Evolutionary conservation across 2,329 filamentous ascomycete species (phyloP).

Genomic region (Penicillium oxalicum): DNA sequence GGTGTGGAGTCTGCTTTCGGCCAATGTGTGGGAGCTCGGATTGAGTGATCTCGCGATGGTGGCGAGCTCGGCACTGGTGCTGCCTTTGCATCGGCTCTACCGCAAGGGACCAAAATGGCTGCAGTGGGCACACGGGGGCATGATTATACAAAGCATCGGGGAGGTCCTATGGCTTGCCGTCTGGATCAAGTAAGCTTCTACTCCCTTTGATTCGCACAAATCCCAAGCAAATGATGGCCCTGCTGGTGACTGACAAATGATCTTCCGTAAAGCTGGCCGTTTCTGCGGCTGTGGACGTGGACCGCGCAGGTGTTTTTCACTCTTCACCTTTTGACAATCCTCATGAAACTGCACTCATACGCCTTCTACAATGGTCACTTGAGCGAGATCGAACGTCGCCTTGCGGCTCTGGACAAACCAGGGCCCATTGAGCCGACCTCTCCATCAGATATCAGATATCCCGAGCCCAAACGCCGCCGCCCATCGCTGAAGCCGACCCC

Average conservation of each 20-base stretch:
- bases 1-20: conserved; percentile 82
- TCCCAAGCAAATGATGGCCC: too few relatives aligned
- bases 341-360: conserved; percentile 99
- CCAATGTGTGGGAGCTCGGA: conserved; percentile 82
- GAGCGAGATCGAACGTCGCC: conserved; percentile 74
- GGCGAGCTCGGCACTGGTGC: conserved; percentile 60
- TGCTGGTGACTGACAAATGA: conserved; percentile 13
- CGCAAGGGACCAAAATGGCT: conserved; percentile 52
- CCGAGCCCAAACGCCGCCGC: conserved; percentile 42
- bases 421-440: conserved; percentile 54
- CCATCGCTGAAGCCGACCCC: conserved; percentile 20
- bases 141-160: conserved; percentile 74
- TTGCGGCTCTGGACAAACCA: conserved; percentile 76
- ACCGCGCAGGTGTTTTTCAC: conserved; percentile 93
- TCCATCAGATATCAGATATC: conserved; percentile 68
- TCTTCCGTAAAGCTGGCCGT: conserved; percentile 57
- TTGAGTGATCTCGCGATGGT: conserved; percentile 84
- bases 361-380: conserved; percentile 97
- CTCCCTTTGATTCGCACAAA: not conserved
- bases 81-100: conserved; percentile 68
- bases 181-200: conserved; percentile 61
- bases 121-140: conserved; percentile 72
- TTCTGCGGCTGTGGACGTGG: conserved; percentile 87
- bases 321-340: conserved; percentile 79
- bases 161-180: conserved; percentile 71